phyloP scores from a whole-genome alignment of 2,329 filamentous ascomycete genomes.

The Paecilomyces dactylethromorphus region DNA sequence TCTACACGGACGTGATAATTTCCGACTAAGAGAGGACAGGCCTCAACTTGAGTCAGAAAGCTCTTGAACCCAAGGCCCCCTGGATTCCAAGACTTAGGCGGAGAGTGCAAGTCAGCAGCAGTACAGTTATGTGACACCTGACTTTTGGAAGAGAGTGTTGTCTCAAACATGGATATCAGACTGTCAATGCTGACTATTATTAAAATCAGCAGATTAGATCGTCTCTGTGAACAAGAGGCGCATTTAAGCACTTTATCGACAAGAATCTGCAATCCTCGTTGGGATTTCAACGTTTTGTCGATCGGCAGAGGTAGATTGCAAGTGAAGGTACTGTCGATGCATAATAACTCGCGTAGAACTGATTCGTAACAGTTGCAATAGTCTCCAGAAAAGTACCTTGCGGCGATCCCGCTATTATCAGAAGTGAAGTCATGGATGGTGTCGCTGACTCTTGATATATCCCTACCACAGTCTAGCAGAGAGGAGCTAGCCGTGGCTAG shows the following conservation, averaged over 20 bases:
- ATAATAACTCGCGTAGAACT: background rate
- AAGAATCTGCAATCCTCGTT: slow-evolving; percentile 20
- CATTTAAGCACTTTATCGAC: slow-evolving; percentile 24
- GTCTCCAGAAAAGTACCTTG: background rate
- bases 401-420: background rate
- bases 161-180: slow-evolving; percentile 18
- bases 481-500: background rate
- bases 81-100: background rate
- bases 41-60: slow-evolving; percentile 16
- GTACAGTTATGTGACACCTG: background rate
- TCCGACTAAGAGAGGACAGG: slow-evolving; percentile 20
- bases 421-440: background rate
- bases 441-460: background rate
- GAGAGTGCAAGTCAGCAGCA: background rate
- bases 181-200: slow-evolving; percentile 24
- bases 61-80: slow-evolving; percentile 1
- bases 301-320: slow-evolving; percentile 14
- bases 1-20: slow-evolving; percentile 18
- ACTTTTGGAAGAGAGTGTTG: background rate
- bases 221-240: slow-evolving; percentile 15
- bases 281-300: slow-evolving; percentile 19
- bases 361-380: background rate
- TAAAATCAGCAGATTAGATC: slow-evolving; percentile 21
- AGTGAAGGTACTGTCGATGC: slow-evolving; percentile 1
- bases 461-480: background rate